Conservation (phyloP, 2,329 filamentous ascomycete species). For the Hypoxylon sp. region DNA sequence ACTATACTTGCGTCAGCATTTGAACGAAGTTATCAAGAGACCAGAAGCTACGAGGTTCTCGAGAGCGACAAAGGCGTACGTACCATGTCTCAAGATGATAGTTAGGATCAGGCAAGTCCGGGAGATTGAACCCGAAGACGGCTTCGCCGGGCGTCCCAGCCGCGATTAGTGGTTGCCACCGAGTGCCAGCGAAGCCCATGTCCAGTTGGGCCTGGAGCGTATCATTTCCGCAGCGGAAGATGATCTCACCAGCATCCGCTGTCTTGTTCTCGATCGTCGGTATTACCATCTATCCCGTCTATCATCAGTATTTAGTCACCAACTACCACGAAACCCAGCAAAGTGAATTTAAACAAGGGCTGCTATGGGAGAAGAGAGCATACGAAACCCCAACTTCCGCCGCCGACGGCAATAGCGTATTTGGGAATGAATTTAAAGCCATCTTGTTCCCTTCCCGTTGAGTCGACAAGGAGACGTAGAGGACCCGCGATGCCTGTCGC, state of each 20-base stretch:
- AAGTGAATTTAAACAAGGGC: background rate
- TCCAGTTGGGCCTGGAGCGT: slow-evolving; percentile 43
- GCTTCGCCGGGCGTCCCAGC: slow-evolving; percentile 47
- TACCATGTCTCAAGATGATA: slow-evolving; percentile 45
- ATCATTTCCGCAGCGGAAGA: slow-evolving; percentile 38
- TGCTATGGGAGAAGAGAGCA: background rate
- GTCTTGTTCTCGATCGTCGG: slow-evolving; percentile 28
- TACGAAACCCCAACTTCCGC: slow-evolving; percentile 47
- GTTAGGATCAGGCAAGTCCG: slow-evolving; percentile 44
- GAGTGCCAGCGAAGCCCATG: slow-evolving; percentile 32
- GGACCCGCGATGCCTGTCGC: slow-evolving; percentile 35
- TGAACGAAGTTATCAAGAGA: background rate
- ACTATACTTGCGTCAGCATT: slow-evolving; percentile 22
- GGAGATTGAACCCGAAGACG: slow-evolving; percentile 44
- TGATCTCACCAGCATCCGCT: slow-evolving; percentile 1
- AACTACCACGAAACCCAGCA: background rate
- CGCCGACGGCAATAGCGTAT: slow-evolving; percentile 43
- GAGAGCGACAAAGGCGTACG: background rate
- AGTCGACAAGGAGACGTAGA: slow-evolving; percentile 31
- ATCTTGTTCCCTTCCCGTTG: slow-evolving; percentile 38
- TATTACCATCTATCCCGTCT: slow-evolving; percentile 40
- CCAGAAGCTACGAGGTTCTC: background rate
- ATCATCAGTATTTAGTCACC: background rate
- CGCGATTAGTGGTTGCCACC: slow-evolving; percentile 43
- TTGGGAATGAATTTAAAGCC: slow-evolving; percentile 38